Base-by-base conservation (phyloP, 306 rosid species). In the Benincasa hispida region DNA sequence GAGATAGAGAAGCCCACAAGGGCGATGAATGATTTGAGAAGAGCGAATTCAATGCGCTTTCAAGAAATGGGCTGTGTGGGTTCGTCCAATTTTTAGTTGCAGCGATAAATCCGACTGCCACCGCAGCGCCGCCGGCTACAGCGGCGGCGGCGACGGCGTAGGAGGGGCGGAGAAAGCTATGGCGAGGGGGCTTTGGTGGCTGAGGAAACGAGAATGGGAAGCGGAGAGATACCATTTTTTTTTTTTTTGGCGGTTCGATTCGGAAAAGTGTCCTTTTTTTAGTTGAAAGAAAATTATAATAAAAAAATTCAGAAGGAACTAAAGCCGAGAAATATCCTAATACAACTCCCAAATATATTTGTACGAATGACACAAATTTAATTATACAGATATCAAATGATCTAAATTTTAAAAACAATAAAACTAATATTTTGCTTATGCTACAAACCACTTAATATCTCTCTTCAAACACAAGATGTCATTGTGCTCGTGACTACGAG, bases 171-270 rank as follows among this genome's bases (percentile, higher is more conserved):
- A 5, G 83, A 14, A 67, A 67, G 74, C 32, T 87, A 58, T 8
- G 32, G 87, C 50, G 72, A 0, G 72, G 50, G 18, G 28, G 72
- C 42, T 76, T 81, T 24, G 86, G 81, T 57, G 88, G 87, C 87
- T 79, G 91, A 83, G 90, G 75, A 82, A 92, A 92, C 86, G 62
- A 86, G 93, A 90, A 90, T 21, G 95, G 96, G 79, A 90, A 90
- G 76, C 98, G 96, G 28, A 94, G 86, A 5, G 95, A 90, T 13
- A 76, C 89, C 99, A 94, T 90, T 39, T 65, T 65, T 39, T 35
- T 62, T 35, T 5, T 37, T 34, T 67, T 67, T 67, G 54, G 74
- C 74, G 74, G 73, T 22, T 41, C 11, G 53, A 39, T 11, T 10
- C 10, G 6, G 7, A 39, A 67, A 9, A 39, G 10, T n/a, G 28